Evolutionary conservation across 371 early-diverging fungal genomes (phyloP), one percentile per base, ranked within the genome.

Genomic region (Batrachochytrium dendrobatidis): DNA sequence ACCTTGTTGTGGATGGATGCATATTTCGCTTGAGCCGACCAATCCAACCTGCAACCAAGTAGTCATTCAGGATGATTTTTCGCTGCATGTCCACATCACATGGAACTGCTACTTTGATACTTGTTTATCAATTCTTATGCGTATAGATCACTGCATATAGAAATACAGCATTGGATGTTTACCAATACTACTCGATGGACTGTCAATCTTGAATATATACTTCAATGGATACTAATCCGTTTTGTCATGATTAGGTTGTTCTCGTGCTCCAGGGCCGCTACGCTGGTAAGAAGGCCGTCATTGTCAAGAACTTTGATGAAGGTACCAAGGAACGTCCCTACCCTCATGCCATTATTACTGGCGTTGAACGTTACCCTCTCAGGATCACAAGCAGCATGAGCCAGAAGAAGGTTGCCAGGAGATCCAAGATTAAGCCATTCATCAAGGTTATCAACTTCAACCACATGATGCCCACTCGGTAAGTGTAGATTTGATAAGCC

Each of bases 281-380:
- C 72, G 97, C 98, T 78, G 98, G 98, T 69, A 94, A 93, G 86
- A 97, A 98, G 88, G 97, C 96, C 66, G 97, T 98, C 68, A 92
- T 98, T 72, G 90, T 97, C 75, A 94, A 95, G 83, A 90, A 87
- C 87, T 81, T 61, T 62, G 79, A 80, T 63, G 78, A 80, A 51
- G 77, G 79, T 43, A 79, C 75, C 55, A 61, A 88, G 79, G 88
- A 90, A 67, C 90, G 90, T 77, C 90, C 89, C 63, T 98, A 92
- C 83, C 92, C 92, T 69, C 94, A 95, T 81, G 95, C 95, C 73
- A 79, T 96, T 64, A 94, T 97, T 72, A 95, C 90, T 62, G 98
- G 98, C 76, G 80, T 98, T 62, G 94, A 94, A 80, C 84, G 91
- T 65, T 89, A 90, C 84, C 98, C 98, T 57, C 83, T 89, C 66